These are phyloP conservation scores for Edaphochlamys debaryana DNA, from an alignment of 139 green algal genomes.

Conservation along the genomic window DNA sequence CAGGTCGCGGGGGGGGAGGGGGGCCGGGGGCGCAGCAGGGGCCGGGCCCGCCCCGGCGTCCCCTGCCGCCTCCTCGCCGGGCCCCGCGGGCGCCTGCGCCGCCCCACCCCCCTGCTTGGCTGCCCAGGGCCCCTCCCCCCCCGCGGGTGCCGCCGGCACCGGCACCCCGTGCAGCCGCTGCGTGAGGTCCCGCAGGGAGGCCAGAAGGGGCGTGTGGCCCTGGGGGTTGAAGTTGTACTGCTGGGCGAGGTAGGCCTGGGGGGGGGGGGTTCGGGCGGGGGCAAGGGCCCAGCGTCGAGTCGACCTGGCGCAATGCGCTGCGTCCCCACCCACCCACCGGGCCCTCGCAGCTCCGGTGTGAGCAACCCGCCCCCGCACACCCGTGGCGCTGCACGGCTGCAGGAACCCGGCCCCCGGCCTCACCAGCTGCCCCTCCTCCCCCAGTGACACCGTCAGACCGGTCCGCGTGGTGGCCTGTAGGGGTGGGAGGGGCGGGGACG, in stretches of 20 bases:
- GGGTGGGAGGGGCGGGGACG: too few relatives aligned
- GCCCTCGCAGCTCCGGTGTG: background rate
- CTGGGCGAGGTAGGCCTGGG: conserved; percentile 16
- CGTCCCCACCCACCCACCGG: too few relatives aligned
- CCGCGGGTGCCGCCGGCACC: background rate
- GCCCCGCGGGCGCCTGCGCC: background rate
- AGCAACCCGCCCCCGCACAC: too few relatives aligned
- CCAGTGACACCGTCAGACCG: background rate
- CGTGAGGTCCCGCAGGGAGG: conserved; percentile 3
- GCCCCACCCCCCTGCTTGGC: too few relatives aligned
- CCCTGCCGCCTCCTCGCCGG: background rate
- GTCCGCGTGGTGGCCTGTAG: too few relatives aligned
- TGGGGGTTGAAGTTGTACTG: conserved; percentile 46
- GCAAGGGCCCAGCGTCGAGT: background rate
- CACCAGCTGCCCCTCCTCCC: conserved; percentile 12
- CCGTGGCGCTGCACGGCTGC: background rate
- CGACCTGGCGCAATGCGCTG: too few relatives aligned
- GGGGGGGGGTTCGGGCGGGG: background rate
- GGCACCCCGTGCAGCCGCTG: background rate
- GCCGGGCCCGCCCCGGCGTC: background rate
- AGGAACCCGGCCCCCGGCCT: too few relatives aligned
- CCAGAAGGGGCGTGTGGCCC: conserved; percentile 14
- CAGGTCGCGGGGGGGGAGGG: background rate
- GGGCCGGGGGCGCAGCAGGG: background rate
- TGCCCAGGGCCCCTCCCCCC: too few relatives aligned